Percentiles rank a stretch among this genome's conserved stretches.
Evolutionary conservation across 2,329 filamentous ascomycete genomes (phyloP).

Genomic region (Ceratocystis albifundus): DNA sequence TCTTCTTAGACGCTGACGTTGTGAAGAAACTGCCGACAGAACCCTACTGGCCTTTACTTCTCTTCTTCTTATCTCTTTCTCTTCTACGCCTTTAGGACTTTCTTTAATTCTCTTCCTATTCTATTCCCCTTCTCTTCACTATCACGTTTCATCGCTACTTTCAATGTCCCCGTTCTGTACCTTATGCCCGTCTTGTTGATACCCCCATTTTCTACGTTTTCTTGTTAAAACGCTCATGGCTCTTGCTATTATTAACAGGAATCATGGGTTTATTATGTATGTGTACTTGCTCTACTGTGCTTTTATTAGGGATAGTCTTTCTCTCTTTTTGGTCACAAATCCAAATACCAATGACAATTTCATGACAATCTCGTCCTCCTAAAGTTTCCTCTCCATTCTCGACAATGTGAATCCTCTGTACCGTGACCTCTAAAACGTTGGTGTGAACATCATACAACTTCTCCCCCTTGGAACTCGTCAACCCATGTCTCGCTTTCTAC

Average conservation of each 20-base stretch:
- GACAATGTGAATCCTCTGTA: neutral
- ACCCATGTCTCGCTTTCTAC: neutral
- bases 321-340: constrained; percentile 4
- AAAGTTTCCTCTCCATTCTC: too few relatives aligned
- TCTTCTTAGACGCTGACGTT: constrained; percentile 1
- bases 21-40: neutral
- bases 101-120: neutral
- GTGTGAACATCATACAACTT: neutral
- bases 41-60: neutral
- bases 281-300: neutral
- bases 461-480: neutral
- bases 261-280: neutral
- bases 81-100: constrained; percentile 1
- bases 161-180: constrained; percentile 11
- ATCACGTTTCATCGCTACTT: neutral
- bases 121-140: constrained; percentile 15
- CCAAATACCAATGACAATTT: constrained; percentile 9
- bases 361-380: neutral
- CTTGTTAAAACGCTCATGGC: constrained; percentile 5
- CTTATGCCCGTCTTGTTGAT: constrained; percentile 16
- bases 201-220: constrained; percentile 9
- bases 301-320: constrained; percentile 9
- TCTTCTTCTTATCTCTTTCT: constrained; percentile 9
- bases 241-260: neutral
- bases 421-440: neutral